phyloP scores from a whole-genome alignment of 345 rosid genomes.

The Ceriops zippeliana region DNA sequence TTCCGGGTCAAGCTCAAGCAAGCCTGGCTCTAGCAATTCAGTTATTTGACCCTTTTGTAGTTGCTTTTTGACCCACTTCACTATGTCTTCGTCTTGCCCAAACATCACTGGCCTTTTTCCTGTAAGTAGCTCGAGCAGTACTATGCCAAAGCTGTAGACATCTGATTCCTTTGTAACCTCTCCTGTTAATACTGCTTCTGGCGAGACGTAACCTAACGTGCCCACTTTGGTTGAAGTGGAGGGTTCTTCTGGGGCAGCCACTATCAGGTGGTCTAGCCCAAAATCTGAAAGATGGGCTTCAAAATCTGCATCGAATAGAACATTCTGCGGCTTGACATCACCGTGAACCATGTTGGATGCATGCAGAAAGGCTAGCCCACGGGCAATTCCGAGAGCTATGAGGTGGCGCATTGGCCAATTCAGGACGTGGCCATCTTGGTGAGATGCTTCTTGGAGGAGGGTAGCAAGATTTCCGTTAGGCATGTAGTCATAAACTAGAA shows the following conservation, averaged over 20 bases:
- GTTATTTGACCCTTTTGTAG: conserved; percentile 80
- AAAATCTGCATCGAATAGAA: conserved; percentile 88
- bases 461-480: conserved; percentile 95
- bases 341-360: conserved; percentile 77
- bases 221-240: conserved; percentile 57
- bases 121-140: conserved; percentile 72
- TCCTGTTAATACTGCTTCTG: conserved; percentile 62
- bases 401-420: conserved; percentile 99
- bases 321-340: conserved; percentile 87
- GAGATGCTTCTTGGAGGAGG: conserved; percentile 91
- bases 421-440: conserved; percentile 94
- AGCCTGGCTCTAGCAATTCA: conserved; percentile 81
- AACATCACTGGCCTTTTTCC: conserved; percentile 94
- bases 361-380: conserved; percentile 86
- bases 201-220: conserved; percentile 75
- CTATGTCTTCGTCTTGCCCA: conserved; percentile 88
- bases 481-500: conserved; percentile 88
- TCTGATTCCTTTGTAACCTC: conserved; percentile 71
- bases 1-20: conserved; percentile 90
- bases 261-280: conserved; percentile 61
- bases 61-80: conserved; percentile 97
- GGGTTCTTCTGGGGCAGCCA: conserved; percentile 52
- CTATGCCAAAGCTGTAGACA: conserved; percentile 91
- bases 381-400: conserved; percentile 88
- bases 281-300: conserved; percentile 94